phyloP scores from a whole-genome alignment of 1,284 basidiomycete species.

The Ustilago sp. region DNA sequence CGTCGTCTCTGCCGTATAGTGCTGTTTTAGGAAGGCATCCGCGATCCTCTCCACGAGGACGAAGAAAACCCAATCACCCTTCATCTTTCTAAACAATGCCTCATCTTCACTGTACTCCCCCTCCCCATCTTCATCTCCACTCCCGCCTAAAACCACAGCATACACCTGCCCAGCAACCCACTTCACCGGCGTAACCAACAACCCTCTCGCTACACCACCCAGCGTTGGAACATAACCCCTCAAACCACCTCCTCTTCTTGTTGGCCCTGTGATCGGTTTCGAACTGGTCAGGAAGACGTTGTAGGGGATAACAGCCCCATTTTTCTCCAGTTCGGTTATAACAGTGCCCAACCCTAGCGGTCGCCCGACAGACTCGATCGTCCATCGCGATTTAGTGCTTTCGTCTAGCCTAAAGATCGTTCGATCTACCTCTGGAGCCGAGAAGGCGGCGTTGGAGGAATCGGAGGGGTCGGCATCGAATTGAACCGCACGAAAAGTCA shows the following conservation, averaged over 20 bases:
- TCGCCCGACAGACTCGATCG: conserved; percentile 75
- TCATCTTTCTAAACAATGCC: conserved; percentile 29
- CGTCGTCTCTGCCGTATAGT: conserved; percentile 21
- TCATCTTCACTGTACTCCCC: conserved; percentile 75
- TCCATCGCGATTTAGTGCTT: conserved; percentile 41
- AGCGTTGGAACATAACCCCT: conserved; percentile 29
- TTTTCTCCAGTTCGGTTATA: conserved; percentile 69
- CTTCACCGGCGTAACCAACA: conserved; percentile 59
- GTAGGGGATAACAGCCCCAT: conserved; percentile 73
- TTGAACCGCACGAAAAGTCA: conserved; percentile 71
- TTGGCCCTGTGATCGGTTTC: conserved; percentile 76
- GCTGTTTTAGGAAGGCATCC: conserved; percentile 16
- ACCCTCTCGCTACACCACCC: conserved; percentile 15
- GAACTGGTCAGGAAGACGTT: conserved; percentile 75
- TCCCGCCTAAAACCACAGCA: conserved; percentile 72
- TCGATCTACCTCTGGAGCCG: not conserved
- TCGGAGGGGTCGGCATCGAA: not conserved
- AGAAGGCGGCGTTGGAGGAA: not conserved
- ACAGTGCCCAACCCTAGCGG: conserved; percentile 84
- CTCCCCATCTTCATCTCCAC: conserved; percentile 64
- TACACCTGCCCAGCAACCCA: conserved; percentile 82
- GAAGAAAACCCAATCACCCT: conserved; percentile 82
- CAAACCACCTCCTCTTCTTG: not conserved
- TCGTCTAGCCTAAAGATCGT: conserved; percentile 75
- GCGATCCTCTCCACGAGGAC: conserved; percentile 73